Conservation (phyloP, 1,284 basidiomycete species). For the Puccinia coronata region DNA sequence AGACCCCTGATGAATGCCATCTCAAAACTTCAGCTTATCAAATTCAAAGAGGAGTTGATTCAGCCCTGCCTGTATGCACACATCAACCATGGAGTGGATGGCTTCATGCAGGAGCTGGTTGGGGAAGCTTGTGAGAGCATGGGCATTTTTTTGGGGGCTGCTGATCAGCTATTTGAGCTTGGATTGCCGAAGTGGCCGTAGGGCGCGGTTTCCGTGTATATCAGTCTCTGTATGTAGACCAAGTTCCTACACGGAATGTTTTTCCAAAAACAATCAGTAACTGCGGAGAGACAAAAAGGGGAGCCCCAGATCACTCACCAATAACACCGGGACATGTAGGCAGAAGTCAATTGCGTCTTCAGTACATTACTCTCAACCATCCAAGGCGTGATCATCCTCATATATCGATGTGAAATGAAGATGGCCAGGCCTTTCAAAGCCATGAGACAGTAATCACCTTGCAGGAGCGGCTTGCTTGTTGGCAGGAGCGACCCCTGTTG, state of each 20-base stretch:
- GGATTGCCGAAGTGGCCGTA: constrained; percentile 79
- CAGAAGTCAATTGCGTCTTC: constrained; percentile 15
- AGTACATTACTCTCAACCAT: constrained; percentile 2
- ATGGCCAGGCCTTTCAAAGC: constrained; percentile 11
- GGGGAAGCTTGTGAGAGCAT: too few species aligned
- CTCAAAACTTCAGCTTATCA: too few species aligned
- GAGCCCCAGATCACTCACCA: too few species aligned
- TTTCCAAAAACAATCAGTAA: too few species aligned
- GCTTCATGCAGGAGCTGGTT: too few species aligned
- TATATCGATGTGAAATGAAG: neutral
- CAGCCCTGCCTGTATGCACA: too few species aligned
- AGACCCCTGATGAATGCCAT: too few species aligned
- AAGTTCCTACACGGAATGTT: constrained; percentile 72
- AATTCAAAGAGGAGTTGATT: too few species aligned
- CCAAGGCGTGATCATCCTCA: constrained; percentile 20
- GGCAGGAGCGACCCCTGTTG: constrained; percentile 46
- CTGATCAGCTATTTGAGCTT: constrained; percentile 62
- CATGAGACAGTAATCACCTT: constrained; percentile 49
- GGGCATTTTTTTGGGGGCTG: too few species aligned
- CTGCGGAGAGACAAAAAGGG: too few species aligned
- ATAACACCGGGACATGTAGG: too few species aligned
- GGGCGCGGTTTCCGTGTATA: constrained; percentile 92
- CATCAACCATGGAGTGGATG: too few species aligned
- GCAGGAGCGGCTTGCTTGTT: constrained; percentile 31
- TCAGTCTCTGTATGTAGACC: constrained; percentile 69